Conservation (phyloP, 768 basidiomycete species). For the Amanita muscaria region DNA sequence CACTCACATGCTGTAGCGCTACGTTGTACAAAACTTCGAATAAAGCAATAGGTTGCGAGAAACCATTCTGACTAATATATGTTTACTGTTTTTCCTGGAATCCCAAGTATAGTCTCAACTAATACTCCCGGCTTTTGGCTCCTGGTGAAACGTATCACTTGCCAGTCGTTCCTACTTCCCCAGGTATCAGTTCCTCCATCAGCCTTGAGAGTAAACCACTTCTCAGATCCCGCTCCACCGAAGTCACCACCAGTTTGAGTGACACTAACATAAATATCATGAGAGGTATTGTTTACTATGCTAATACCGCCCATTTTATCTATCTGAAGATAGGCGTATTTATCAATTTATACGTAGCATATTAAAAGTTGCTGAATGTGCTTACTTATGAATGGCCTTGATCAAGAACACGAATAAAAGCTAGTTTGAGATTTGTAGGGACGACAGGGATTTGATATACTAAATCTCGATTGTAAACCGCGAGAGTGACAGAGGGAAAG, state of each 20-base stretch:
- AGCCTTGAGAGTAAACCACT: not conserved
- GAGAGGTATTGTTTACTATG: not conserved
- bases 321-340: constrained; percentile 1
- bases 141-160: not conserved
- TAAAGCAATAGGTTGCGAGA: constrained; percentile 1
- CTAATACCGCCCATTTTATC: not conserved
- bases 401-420: constrained; percentile 2
- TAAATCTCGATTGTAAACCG: constrained; percentile 1
- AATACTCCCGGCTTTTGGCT: not conserved
- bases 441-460: not conserved
- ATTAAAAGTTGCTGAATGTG: constrained; percentile 2
- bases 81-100: not conserved
- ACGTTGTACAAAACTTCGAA: constrained; percentile 2
- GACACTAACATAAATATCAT: not conserved
- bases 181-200: constrained; percentile 1
- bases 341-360: constrained; percentile 2
- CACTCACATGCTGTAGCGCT: too few species aligned
- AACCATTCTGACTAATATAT: not conserved
- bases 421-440: not conserved
- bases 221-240: not conserved
- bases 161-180: not conserved
- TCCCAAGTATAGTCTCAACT: constrained; percentile 1
- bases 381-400: constrained; percentile 1
- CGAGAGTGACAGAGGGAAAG: not conserved
- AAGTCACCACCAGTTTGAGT: not conserved